phyloP scores from a whole-genome alignment of 2,329 filamentous ascomycete species.

The Gnomoniopsis smithogilvyi region DNA sequence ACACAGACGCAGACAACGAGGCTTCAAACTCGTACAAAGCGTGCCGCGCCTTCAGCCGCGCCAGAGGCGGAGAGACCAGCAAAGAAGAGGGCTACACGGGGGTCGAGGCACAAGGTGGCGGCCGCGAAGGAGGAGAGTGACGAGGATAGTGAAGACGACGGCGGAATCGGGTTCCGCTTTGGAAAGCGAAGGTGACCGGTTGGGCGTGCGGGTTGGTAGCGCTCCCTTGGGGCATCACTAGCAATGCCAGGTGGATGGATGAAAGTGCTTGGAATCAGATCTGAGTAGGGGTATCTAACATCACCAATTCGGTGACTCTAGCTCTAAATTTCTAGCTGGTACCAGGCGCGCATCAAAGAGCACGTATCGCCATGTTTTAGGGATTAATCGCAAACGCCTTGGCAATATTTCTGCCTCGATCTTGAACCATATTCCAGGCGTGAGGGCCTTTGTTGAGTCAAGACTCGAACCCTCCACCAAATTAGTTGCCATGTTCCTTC shows the following conservation, averaged over 20 bases:
- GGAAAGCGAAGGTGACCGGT: constrained; percentile 40
- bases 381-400: background rate
- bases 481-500: too few relatives aligned
- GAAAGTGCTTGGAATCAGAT: background rate
- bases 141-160: constrained; percentile 49
- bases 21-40: constrained; percentile 25
- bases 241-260: background rate
- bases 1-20: constrained; percentile 21
- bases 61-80: constrained; percentile 32
- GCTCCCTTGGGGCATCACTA: background rate
- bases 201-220: background rate
- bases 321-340: background rate
- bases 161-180: constrained; percentile 51
- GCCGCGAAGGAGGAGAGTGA: constrained; percentile 27
- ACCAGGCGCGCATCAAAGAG: background rate
- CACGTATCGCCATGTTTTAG: too few relatives aligned
- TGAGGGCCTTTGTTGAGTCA: too few relatives aligned
- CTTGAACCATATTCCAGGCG: too few relatives aligned
- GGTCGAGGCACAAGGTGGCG: constrained; percentile 22
- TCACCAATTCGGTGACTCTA: background rate
- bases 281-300: background rate
- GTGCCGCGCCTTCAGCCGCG: constrained; percentile 29
- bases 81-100: constrained; percentile 29
- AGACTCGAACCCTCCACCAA: too few relatives aligned
- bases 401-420: background rate